Conservation (phyloP, 148 eudicot genomes). For the Rhododendron griersonianum region DNA sequence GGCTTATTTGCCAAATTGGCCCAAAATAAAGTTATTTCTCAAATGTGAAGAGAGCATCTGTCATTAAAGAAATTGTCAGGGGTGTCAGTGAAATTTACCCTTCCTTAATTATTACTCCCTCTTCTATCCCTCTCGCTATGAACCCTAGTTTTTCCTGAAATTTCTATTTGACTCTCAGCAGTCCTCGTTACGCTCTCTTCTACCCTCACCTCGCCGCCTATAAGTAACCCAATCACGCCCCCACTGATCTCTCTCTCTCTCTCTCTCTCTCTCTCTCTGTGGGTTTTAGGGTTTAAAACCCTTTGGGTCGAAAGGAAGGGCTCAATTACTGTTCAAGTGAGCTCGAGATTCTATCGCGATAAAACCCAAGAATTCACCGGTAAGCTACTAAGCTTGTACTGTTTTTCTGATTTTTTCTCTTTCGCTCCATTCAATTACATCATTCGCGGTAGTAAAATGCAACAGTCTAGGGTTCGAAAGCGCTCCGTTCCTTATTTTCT, state of each 20-base stretch:
- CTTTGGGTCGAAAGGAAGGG: not conserved
- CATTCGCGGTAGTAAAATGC: not conserved
- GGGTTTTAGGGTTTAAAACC: slow-evolving; percentile 8
- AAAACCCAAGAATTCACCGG: slow-evolving; percentile 11
- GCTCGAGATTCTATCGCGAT: not conserved
- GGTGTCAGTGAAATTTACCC: not conserved
- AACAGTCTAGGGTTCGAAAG: slow-evolving; percentile 10
- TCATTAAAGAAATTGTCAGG: not conserved
- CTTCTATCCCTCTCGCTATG: not conserved
- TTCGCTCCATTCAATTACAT: not conserved
- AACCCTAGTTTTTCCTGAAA: not conserved
- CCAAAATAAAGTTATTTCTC: not conserved
- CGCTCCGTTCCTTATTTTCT: not conserved
- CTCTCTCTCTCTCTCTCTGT: not conserved
- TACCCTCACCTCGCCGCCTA: slow-evolving; percentile 1
- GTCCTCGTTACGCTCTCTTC: not conserved
- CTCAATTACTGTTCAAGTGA: not conserved
- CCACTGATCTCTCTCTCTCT: not conserved
- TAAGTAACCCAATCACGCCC: not conserved
- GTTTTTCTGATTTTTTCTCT: not conserved
- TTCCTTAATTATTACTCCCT: too few species aligned
- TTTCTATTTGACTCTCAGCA: not conserved
- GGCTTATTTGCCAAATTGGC: not conserved
- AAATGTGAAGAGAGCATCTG: not conserved
- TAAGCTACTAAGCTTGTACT: not conserved